Evolutionary conservation across 2,329 filamentous ascomycete species (phyloP).

Genomic region (Camillea tinctor): DNA sequence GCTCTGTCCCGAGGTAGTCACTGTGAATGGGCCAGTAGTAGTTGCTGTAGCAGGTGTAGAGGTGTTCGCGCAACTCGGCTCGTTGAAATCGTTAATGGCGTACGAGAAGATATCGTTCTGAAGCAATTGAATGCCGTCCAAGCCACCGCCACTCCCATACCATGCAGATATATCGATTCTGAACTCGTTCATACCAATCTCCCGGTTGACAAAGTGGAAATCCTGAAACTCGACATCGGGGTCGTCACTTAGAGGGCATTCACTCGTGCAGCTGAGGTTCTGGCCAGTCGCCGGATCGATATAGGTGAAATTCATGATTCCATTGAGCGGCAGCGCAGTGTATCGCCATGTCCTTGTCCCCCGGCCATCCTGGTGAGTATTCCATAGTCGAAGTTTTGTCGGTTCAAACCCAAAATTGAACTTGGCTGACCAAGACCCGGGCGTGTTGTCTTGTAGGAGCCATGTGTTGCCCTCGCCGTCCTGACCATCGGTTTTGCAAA

Average conservation of each 20-base stretch:
- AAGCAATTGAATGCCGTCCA: constrained; percentile 84
- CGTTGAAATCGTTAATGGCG: constrained; percentile 84
- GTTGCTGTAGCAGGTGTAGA: constrained; percentile 65
- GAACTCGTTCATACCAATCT: constrained; percentile 83
- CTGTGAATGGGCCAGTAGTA: constrained; percentile 70
- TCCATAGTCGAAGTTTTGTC: constrained; percentile 83
- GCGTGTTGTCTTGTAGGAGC: constrained; percentile 71
- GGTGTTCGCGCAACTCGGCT: constrained; percentile 72
- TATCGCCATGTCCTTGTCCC: constrained; percentile 88
- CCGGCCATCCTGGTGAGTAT: constrained; percentile 78
- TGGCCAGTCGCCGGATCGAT: constrained; percentile 70
- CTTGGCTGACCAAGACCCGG: constrained; percentile 79
- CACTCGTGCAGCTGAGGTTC: constrained; percentile 71
- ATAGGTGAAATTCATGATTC: constrained; percentile 96
- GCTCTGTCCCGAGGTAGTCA: constrained; percentile 66
- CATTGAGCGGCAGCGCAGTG: constrained; percentile 79
- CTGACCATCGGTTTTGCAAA: constrained; percentile 71
- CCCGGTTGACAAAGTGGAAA: constrained; percentile 80
- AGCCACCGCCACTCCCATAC: constrained; percentile 81
- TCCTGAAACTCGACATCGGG: constrained; percentile 71
- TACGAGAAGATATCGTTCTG: constrained; percentile 83
- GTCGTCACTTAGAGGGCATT: constrained; percentile 80
- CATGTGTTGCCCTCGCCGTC: constrained; percentile 76
- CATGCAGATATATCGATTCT: constrained; percentile 81
- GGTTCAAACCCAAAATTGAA: constrained; percentile 85